Percentiles rank a stretch among this genome's conserved stretches.
These are phyloP conservation scores for Mucor velutinosus DNA, from an alignment of 371 early-diverging fungal species.

Conservation along the genomic window DNA sequence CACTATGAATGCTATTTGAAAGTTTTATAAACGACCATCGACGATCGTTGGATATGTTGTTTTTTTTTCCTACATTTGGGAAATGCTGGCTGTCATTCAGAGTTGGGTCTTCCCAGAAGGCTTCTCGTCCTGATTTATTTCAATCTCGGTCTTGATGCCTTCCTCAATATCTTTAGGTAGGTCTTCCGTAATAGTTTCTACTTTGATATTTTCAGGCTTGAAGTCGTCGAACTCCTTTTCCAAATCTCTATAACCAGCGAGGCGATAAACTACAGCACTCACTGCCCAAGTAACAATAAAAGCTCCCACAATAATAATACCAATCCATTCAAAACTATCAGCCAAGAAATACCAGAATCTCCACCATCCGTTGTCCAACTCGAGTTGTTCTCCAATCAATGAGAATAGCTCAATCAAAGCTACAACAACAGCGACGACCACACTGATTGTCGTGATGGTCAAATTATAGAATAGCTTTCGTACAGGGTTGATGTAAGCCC, in stretches of 20 bases:
- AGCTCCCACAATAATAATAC: slow-evolving; percentile 52
- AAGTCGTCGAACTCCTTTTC: slow-evolving; percentile 40
- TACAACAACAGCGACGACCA: slow-evolving; percentile 60
- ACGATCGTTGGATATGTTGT: slow-evolving; percentile 4
- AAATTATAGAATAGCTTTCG: slow-evolving; percentile 68
- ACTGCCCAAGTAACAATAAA: slow-evolving; percentile 55
- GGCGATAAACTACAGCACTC: slow-evolving; percentile 46
- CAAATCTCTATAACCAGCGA: slow-evolving; percentile 45
- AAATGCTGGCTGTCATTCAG: not conserved
- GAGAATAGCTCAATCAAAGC: slow-evolving; percentile 59
- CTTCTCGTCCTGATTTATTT: not conserved
- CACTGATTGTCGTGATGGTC: slow-evolving; percentile 61
- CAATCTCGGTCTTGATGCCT: not conserved
- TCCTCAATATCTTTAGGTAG: slow-evolving; percentile 14
- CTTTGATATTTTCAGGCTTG: slow-evolving; percentile 15
- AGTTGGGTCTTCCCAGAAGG: not conserved
- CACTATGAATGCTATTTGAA: not conserved
- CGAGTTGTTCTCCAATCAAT: slow-evolving; percentile 48
- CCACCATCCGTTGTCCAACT: slow-evolving; percentile 62
- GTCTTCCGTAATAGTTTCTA: not conserved
- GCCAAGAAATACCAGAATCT: slow-evolving; percentile 48
- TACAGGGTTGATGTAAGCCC: slow-evolving; percentile 66
- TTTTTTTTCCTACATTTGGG: not conserved
- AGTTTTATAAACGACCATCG: slow-evolving; percentile 1
- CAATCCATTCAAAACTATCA: slow-evolving; percentile 60